Percentiles rank a stretch among this genome's conserved stretches.
phyloP scores from a whole-genome alignment of 2,329 filamentous ascomycete species.

The Hymenoscyphus occultus region DNA sequence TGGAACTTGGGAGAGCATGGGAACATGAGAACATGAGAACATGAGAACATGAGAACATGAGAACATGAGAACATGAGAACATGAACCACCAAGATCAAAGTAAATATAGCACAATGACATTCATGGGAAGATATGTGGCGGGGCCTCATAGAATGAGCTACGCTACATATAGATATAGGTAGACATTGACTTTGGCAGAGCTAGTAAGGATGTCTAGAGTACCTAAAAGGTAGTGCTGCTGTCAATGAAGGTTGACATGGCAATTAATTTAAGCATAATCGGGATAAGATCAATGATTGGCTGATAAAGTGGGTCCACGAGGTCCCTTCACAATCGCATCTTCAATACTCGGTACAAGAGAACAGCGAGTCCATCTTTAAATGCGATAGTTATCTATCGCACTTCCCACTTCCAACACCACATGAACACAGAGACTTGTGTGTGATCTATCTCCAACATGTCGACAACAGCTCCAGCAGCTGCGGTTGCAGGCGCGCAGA shows the following conservation, averaged over 20 bases:
- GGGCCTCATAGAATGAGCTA: too few relatives aligned
- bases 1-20: not conserved
- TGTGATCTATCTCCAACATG: conserved; percentile 30
- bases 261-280: not conserved
- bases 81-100: not conserved
- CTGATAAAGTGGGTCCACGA: not conserved
- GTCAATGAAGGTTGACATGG: not conserved
- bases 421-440: not conserved
- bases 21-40: not conserved
- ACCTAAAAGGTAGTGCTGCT: not conserved
- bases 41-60: not conserved
- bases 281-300: not conserved
- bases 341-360: not conserved
- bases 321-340: not conserved
- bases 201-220: too few relatives aligned
- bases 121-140: too few relatives aligned
- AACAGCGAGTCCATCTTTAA: not conserved
- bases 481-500: conserved; percentile 31
- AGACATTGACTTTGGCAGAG: too few relatives aligned
- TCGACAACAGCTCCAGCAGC: conserved; percentile 33
- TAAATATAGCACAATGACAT: not conserved
- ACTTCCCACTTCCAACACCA: not conserved
- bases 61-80: not conserved
- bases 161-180: too few relatives aligned
- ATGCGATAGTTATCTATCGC: not conserved